Percentiles rank a stretch among this genome's conserved stretches.
phyloP scores from a whole-genome alignment of 1,284 basidiomycete genomes.

The Neonothopanus nambi region DNA sequence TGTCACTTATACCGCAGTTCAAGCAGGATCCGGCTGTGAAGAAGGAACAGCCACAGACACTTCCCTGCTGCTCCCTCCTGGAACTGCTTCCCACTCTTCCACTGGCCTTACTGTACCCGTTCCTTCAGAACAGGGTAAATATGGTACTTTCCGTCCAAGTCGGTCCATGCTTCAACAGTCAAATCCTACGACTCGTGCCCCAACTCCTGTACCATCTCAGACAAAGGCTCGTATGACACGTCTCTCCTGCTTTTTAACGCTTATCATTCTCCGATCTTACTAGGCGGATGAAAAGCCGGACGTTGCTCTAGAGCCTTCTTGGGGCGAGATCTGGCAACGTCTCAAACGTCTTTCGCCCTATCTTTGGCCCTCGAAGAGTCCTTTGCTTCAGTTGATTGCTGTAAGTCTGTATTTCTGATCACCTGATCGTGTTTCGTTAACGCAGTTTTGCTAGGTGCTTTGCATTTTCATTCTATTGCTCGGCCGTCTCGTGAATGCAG shows the following conservation, averaged over 20 bases:
- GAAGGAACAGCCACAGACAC: conserved; percentile 41
- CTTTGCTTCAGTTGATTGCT: conserved; percentile 70
- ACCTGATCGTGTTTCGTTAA: conserved; percentile 3
- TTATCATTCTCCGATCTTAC: not conserved
- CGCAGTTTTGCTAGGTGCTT: conserved; percentile 40
- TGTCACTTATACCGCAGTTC: conserved; percentile 55
- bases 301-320: conserved; percentile 62
- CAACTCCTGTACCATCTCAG: conserved; percentile 59
- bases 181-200: conserved; percentile 56
- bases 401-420: conserved; percentile 36
- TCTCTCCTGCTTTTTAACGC: not conserved
- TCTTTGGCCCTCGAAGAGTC: conserved; percentile 77
- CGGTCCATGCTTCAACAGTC: conserved; percentile 53
- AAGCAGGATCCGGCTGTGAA: conserved; percentile 43
- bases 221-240: conserved; percentile 33
- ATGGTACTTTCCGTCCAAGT: conserved; percentile 68
- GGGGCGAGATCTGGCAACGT: conserved; percentile 60
- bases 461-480: conserved; percentile 70
- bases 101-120: conserved; percentile 43
- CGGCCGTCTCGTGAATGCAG: conserved; percentile 76
- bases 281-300: conserved; percentile 50
- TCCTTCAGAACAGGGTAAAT: conserved; percentile 55
- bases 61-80: conserved; percentile 53
- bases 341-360: conserved; percentile 71
- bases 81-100: conserved; percentile 40